Base-by-base conservation (phyloP, 768 basidiomycete species). In the Scleroderma bovista region DNA sequence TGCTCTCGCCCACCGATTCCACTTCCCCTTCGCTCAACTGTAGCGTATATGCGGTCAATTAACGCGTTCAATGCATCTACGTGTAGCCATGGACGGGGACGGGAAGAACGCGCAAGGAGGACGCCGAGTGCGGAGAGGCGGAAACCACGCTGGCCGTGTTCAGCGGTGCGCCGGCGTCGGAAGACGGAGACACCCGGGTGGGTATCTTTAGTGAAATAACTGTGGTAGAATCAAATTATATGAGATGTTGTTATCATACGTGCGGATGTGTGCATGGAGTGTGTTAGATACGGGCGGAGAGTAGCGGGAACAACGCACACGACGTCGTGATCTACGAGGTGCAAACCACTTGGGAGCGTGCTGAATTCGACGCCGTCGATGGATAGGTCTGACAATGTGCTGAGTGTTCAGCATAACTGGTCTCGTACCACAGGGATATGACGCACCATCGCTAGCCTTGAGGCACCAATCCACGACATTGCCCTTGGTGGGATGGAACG, bases 401-500 rank as follows among this genome's bases (percentile, higher is more conserved):
- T 2, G 8, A 40, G 6, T 15, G 12, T 19, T 26, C 24, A 47
- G 40, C 55, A 51, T 26, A 11, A 17, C 48, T 36, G 32, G 15
- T 32, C 8, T 29, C 44, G 9, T 10, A 17, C 17, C 47, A 42
- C 45, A 26, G 9, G 32, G 32, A 29, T 6, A 12, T 4, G 23
- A 57, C 74, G 38, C 38, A 84, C 88, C 86, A 52, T 88, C 78
- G 61, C 72, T 80, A 9, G 81, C 79, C 60, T 82, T 88, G 26
- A 86, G 61, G 39, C 75, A 80, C 89, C 90, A 92, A 65, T 91
- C 88, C 13, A 91, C 72, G 13, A 83, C 63, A 62, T 89, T 90
- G 13, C 89, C 89, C 55, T 79, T 77, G 19, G 88, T 92, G 1
- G 87, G 85, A 67, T 92, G 89, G 59, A 92, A 92, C 6, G 87